A percentile compares a stretch with the other conserved stretches of the same genome.
Evolutionary conservation across 805 yeast species (phyloP).

Genomic region (Candida quercuum): DNA sequence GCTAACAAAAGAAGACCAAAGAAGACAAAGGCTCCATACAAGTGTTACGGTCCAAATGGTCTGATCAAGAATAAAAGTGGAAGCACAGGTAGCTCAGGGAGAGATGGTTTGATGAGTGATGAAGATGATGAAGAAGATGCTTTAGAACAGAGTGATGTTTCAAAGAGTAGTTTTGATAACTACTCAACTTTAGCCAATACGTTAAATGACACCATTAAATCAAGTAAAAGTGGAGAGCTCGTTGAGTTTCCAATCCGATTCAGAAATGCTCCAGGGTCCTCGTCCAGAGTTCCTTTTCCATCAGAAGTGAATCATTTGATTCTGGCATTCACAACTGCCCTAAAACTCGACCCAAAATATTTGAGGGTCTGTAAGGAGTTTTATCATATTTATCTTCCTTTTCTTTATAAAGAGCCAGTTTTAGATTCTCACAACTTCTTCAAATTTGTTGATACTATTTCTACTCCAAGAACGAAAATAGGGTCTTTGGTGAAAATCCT

Average conservation of each 20-base stretch:
- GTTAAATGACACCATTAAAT: background rate
- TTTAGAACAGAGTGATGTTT: constrained; percentile 38
- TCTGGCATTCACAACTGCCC: constrained; percentile 22
- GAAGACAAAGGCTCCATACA: constrained; percentile 74
- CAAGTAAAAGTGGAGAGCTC: constrained; percentile 5
- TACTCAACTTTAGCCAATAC: background rate
- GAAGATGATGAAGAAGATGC: constrained; percentile 27
- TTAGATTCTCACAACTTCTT: constrained; percentile 65
- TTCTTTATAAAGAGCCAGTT: constrained; percentile 58
- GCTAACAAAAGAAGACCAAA: constrained; percentile 87
- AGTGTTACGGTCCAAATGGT: constrained; percentile 55
- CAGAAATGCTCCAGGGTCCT: constrained; percentile 1
- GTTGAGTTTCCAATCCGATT: constrained; percentile 8
- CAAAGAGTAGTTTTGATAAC: constrained; percentile 8
- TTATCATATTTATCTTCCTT: constrained; percentile 55
- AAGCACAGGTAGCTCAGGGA: background rate
- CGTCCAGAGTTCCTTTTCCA: constrained; percentile 18
- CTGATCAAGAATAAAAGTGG: constrained; percentile 9
- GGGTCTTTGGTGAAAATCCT: constrained; percentile 60
- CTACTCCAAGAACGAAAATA: constrained; percentile 39
- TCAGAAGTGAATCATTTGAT: constrained; percentile 24
- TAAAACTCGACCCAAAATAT: constrained; percentile 39
- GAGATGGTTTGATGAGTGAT: constrained; percentile 12
- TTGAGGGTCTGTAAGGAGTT: constrained; percentile 58
- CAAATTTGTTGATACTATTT: constrained; percentile 64